A percentile compares a stretch with the other conserved stretches of the same genome.
Conservation (phyloP, 2,329 filamentous ascomycete species). For the Diaporthe sp. region DNA sequence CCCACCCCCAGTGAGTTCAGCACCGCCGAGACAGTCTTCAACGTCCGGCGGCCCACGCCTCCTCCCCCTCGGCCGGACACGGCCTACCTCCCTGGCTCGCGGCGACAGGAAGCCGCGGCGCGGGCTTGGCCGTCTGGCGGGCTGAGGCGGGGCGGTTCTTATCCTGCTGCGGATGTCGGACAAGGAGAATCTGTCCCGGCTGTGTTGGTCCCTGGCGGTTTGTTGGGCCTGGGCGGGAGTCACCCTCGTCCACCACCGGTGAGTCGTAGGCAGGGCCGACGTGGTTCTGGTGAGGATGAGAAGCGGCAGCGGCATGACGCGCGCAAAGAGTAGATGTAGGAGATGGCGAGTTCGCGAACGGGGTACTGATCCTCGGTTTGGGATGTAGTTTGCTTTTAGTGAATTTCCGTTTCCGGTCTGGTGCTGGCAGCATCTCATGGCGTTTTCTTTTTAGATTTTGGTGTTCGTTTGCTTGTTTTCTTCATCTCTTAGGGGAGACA, state of each 20-base stretch:
- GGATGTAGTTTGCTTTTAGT: neutral
- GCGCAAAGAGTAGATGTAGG: neutral
- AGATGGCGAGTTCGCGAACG: no score
- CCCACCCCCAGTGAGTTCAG: neutral
- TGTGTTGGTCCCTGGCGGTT: neutral
- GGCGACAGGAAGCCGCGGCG: neutral
- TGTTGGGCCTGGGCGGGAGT: neutral
- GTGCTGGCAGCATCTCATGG: neutral
- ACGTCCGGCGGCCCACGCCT: neutral
- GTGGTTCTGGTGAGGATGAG: neutral
- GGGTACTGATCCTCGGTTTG: neutral
- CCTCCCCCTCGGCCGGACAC: neutral
- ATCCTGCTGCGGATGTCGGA: neutral
- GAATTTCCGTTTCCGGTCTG: neutral
- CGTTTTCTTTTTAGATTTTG: neutral
- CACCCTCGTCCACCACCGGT: neutral
- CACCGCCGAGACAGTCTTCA: neutral
- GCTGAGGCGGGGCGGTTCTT: no score
- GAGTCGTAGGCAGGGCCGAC: neutral
- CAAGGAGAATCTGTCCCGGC: neutral
- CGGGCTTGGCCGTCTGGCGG: neutral
- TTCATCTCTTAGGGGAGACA: neutral
- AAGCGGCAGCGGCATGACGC: neutral
- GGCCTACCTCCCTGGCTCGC: neutral
- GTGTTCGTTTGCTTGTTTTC: neutral